Evolutionary conservation across 257 asterid genomes (phyloP).

Genomic region (Capsicum pubescens): DNA sequence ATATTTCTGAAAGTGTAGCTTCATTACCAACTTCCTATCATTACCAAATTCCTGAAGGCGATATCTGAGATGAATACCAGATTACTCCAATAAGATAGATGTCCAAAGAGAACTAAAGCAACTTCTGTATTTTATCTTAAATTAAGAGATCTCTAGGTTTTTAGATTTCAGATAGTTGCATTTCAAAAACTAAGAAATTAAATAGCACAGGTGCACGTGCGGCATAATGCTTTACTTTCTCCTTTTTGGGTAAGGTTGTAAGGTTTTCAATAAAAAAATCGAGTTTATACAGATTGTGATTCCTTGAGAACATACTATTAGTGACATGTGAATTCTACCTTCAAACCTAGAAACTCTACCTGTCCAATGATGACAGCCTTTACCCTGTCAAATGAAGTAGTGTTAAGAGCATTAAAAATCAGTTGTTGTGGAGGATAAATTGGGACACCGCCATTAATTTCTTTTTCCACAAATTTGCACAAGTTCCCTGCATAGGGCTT

Average conservation of each 20-base stretch:
- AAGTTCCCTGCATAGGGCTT: slow-evolving; percentile 73
- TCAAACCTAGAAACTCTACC: slow-evolving; percentile 45
- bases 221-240: neutral
- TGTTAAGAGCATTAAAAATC: slow-evolving; percentile 82
- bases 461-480: slow-evolving; percentile 65
- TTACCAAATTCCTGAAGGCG: slow-evolving; percentile 7
- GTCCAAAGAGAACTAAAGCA: neutral
- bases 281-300: neutral
- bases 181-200: slow-evolving; percentile 1
- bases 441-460: slow-evolving; percentile 59
- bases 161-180: slow-evolving; percentile 9
- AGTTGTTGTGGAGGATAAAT: slow-evolving; percentile 89
- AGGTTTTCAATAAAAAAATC: neutral
- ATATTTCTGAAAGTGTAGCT: slow-evolving; percentile 4
- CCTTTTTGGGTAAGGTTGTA: neutral
- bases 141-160: neutral
- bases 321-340: neutral
- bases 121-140: neutral
- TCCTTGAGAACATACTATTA: neutral
- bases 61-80: slow-evolving; percentile 13
- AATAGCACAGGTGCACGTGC: neutral
- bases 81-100: neutral
- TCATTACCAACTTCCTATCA: slow-evolving; percentile 23
- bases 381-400: slow-evolving; percentile 74
- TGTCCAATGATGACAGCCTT: slow-evolving; percentile 96